Evolutionary conservation across 163 green algal genomes (phyloP), one percentile per base, ranked within the genome.

Genomic region (Scenedesmus sp.): DNA sequence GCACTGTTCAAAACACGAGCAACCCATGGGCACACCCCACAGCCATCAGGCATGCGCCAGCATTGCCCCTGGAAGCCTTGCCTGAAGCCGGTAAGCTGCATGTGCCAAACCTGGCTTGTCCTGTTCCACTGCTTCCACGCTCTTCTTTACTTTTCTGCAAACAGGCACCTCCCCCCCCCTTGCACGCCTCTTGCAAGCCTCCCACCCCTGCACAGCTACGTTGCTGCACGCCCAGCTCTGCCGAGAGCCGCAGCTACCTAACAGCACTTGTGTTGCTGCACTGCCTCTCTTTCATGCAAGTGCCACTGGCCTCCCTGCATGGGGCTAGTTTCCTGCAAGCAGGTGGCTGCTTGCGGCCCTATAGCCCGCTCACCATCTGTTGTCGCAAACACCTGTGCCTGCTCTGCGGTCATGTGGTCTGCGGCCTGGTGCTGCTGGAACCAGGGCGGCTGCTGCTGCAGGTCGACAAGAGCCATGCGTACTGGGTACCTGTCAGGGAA

Each of bases 381-480:
- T 51, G 93, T 93, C 12, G 97, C 95, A 51, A 97, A 94, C 20
- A 81, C 86, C 0, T 96, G 92, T 20, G 96, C 97, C 83, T 98
- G 87, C 0, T 93, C 84, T 0, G 96, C 96, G 5, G 90, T 96
- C 91, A 99, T 91, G 93, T 98, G 96, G 56, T 98, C 94, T 2
- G 42, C 51, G 2, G 92, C 89, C n/a, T 96, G 91, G 20, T 44
- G 72, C 59, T 56, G 6, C 18, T 49, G 78, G 86, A 97, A 99
- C 98, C 98, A 99, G 33, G 44, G 13, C 0, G 98, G 98, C 10
- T 96, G 90, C 0, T 89, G 68, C 83, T 99, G 96, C 44, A 99
- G 93, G 89, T 98, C 93, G 0, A 99, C 81, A 1, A 99, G 61
- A 3, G 96, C 96, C 85, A 97, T 94, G 10, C 97, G 94, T 22